Conservation (phyloP, 176 grass and related monocot genomes). For the Zoysia pacifica region DNA sequence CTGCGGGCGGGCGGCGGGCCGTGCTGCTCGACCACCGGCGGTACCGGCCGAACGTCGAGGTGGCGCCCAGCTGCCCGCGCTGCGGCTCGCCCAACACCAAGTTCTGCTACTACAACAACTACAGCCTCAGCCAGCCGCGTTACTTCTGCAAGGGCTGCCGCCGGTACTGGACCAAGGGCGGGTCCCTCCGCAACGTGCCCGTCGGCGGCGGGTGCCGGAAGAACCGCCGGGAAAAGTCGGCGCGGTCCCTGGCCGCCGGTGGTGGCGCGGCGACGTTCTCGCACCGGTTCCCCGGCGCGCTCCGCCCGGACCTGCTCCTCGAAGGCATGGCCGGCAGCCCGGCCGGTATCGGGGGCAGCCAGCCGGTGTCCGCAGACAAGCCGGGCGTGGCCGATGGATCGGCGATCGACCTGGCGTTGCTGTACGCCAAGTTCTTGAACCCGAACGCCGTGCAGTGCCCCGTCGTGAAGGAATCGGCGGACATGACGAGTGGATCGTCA, state of each 20-base stretch:
- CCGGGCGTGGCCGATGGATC: conserved; percentile 25
- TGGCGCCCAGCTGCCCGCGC: conserved; percentile 79
- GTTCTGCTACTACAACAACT: conserved; percentile 99
- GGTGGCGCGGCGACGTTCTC: background rate
- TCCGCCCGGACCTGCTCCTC: conserved; percentile 69
- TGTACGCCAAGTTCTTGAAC: conserved; percentile 74
- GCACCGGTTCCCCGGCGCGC: conserved; percentile 29
- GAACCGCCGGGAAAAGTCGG: conserved; percentile 62
- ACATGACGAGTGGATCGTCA: conserved; percentile 22
- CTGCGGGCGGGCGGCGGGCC: conserved; percentile 21
- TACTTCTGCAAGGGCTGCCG: conserved; percentile 97
- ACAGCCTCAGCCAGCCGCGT: conserved; percentile 80
- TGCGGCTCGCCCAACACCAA: conserved; percentile 91
- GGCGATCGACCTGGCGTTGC: conserved; percentile 51
- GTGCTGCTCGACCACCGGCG: conserved; percentile 50
- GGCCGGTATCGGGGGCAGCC: background rate
- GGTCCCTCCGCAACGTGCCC: conserved; percentile 82
- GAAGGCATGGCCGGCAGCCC: conserved; percentile 52
- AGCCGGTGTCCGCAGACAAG: background rate
- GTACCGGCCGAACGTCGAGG: conserved; percentile 65
- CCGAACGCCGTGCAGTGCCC: background rate
- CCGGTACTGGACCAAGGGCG: conserved; percentile 92
- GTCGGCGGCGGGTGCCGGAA: conserved; percentile 84
- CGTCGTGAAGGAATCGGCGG: conserved; percentile 27
- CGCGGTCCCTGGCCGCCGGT: background rate